Base-by-base conservation (phyloP, 805 yeast species). In the Spathaspora gorwiae region DNA sequence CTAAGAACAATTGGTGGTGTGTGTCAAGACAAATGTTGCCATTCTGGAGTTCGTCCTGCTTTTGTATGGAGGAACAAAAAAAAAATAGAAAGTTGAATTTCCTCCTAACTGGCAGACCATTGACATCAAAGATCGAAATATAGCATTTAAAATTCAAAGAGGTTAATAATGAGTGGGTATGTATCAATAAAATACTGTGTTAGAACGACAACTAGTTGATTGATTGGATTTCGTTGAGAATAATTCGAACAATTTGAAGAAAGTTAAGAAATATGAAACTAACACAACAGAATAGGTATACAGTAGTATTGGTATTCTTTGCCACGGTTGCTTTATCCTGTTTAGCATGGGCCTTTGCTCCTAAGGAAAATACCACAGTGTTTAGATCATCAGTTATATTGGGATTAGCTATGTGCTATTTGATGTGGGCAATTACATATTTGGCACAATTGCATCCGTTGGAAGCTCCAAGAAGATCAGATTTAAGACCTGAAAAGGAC, bases 371-470 rank as follows among this genome's bases (percentile, higher is more conserved):
- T 62, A 58, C 61, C 48, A 70, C 74, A 7, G 75, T 68, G 30
- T 70, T 68, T 66, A 62, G 75, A 49, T 70, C 75, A 2, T 68
- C 82, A 65, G 60, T 72, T 35, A 80, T 83, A 41, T 71, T 87
- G 51, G 76, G 87, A 7, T 63, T 87, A 54, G 76, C 88, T 19
- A 83, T 87, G 90, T 83, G 87, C 70, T 87, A 76, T 63, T 71
- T 87, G 59, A 83, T 87, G 90, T 87, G 95, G 95, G 97, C 97
- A 30, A 83, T 90, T 57, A 90, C 97, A 7, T 90, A 89, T 61
- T 72, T 90, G 53, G 76, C 81, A 47, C 97, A 90, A 63, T 72
- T 90, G 47, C 97, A 90, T 66, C 97, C 97, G 6, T 73, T 90
- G 58, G 95, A 88, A 47, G 89, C 80, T 37, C 97, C 97, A 36